Conservation (phyloP, 2,329 filamentous ascomycete species). For the Nemania sp. region DNA sequence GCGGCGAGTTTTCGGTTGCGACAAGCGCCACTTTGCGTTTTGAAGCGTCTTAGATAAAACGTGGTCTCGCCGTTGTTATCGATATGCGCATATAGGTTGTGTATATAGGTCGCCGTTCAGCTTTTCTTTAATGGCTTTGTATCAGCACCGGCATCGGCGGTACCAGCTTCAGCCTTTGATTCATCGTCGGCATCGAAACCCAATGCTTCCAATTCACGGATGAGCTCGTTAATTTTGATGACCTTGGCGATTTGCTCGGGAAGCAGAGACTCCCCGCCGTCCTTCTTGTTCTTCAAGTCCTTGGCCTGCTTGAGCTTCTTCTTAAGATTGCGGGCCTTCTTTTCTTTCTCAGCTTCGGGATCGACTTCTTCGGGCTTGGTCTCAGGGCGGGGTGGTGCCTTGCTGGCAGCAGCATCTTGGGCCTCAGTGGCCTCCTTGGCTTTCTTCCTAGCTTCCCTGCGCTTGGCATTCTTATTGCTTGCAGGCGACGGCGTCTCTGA, state of each 20-base stretch:
- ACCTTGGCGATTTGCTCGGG: conserved; percentile 98
- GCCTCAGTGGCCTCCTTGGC: conserved; percentile 61
- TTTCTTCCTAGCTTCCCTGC: conserved; percentile 59
- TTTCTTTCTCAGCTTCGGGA: conserved; percentile 79
- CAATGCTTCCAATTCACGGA: conserved; percentile 81
- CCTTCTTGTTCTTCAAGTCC: conserved; percentile 89
- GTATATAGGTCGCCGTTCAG: conserved; percentile 6
- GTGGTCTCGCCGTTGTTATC: not conserved
- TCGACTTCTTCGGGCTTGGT: conserved; percentile 53
- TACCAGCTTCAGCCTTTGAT: conserved; percentile 39
- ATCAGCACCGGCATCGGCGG: not conserved
- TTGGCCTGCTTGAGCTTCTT: conserved; percentile 96
- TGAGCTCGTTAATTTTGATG: conserved; percentile 92
- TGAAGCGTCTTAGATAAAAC: not conserved
- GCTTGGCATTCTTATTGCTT: conserved; percentile 86
- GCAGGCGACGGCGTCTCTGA: conserved; percentile 52
- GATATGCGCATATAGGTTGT: not conserved
- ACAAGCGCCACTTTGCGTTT: not conserved
- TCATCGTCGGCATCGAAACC: conserved; percentile 83
- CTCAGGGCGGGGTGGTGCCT: conserved; percentile 37
- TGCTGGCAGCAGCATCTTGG: conserved; percentile 58
- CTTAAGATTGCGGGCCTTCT: conserved; percentile 86
- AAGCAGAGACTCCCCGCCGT: conserved; percentile 78
- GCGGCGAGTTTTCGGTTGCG: conserved; percentile 10
- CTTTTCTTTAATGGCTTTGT: conserved; percentile 12